A percentile compares a stretch with the other conserved stretches of the same genome.
phyloP scores from a whole-genome alignment of 768 basidiomycete genomes.

The Tulasnella sp. region DNA sequence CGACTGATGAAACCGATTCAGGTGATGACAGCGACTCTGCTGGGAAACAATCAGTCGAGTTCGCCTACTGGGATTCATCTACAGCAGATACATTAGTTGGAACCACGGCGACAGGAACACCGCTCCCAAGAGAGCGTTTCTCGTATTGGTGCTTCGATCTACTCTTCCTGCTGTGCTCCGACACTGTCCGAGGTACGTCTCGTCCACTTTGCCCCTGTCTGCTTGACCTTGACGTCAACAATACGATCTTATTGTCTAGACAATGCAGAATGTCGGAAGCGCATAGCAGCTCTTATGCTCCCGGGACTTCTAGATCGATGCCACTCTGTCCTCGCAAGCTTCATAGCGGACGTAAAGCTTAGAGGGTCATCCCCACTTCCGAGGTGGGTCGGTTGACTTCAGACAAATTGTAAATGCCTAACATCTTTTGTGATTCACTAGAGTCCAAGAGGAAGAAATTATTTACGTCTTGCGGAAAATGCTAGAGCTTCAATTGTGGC shows the following conservation, averaged over 20 bases:
- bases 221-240: too few relatives aligned
- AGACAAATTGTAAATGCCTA: neutral
- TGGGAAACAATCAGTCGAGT: neutral
- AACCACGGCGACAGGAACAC: conserved; percentile 45
- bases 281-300: conserved; percentile 63
- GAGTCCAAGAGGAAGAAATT: conserved; percentile 81
- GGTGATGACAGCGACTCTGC: neutral
- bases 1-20: neutral
- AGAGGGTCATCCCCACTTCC: conserved; percentile 86
- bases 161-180: conserved; percentile 68
- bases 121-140: conserved; percentile 70
- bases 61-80: neutral
- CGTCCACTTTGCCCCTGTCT: neutral
- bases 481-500: conserved; percentile 58
- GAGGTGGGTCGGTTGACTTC: conserved; percentile 37
- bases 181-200: conserved; percentile 45
- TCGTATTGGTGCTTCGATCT: conserved; percentile 91
- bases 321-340: conserved; percentile 52
- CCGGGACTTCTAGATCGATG: conserved; percentile 72
- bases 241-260: conserved; percentile 33
- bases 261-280: conserved; percentile 44
- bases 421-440: conserved; percentile 25
- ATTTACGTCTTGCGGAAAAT: conserved; percentile 74
- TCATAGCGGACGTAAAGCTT: conserved; percentile 73
- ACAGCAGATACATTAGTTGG: conserved; percentile 28